Evolutionary conservation across 1,139 yeast species (phyloP), one percentile per base, ranked within the genome.

Genomic region (Pichia sp.): DNA sequence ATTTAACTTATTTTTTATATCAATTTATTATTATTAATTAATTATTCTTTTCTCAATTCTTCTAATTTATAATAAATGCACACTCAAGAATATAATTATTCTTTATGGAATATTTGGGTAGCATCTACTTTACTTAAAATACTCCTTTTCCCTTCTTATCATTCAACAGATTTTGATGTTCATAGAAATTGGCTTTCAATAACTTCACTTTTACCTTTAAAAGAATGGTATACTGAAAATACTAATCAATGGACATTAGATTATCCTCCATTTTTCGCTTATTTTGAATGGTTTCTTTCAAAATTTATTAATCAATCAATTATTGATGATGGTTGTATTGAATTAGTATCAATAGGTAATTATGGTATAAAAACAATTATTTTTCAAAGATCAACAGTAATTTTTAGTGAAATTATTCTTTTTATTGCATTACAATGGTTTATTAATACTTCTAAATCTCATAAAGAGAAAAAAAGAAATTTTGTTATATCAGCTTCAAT

Each of bases 201-300:
- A 43, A 92, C 98, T 3, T 70, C 81, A 58, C 75, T 75, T n/a
- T 67, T 90, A 35, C 97, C 97, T 0, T 49, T 90, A 18, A 69
- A 69, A 10, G 65, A 84, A 50, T 92, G 99, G 99, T 92, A 92
- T 63, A 65, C 73, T 42, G 96, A 92, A 59, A 68, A 74, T 30
- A 89, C 95, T 0, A 84, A 87, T 39, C 92, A 86, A 63, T 92
- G 98, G 97, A 92, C 98, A 0, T 70, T 94, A 45, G 98, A 92
- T 66, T 92, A 92, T 66, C 98, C 99, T 5, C 99, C 99, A 0
- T 87, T 89, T 62, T 92, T 92, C 66, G 98, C 98, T 0, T 89
- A 88, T 65, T 90, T 92, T 59, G 98, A 92, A 65, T 88, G 90
- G 85, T 39, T 74, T 1, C 64, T 92, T 48, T 75, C 96, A 0